A percentile compares a stretch with the other conserved stretches of the same genome.
phyloP scores from a whole-genome alignment of 1,139 yeast genomes.

The Debaryomycetaceae sp. region DNA sequence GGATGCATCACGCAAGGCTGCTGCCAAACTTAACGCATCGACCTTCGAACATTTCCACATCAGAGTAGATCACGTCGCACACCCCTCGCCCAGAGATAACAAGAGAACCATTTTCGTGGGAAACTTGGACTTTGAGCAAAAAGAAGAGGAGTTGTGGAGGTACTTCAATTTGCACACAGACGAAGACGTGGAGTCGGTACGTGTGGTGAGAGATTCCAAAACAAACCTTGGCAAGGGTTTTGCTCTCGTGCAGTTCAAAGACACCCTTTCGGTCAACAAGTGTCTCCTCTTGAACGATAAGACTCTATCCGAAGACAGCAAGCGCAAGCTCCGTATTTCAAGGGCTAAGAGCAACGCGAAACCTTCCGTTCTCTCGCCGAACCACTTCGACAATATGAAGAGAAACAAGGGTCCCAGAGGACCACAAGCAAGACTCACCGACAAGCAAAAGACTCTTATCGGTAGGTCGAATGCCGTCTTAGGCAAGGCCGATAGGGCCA shows the following conservation, averaged over 20 bases:
- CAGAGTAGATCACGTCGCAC: conserved; percentile 88
- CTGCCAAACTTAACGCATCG: conserved; percentile 58
- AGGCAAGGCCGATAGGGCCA: conserved; percentile 76
- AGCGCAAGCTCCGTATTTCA: conserved; percentile 72
- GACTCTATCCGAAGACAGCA: conserved; percentile 45
- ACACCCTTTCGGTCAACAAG: conserved; percentile 74
- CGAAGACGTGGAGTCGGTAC: conserved; percentile 75
- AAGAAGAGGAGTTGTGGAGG: conserved; percentile 84
- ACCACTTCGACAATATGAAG: conserved; percentile 38
- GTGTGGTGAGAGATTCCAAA: conserved; percentile 86
- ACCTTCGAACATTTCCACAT: conserved; percentile 71
- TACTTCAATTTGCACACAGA: conserved; percentile 66
- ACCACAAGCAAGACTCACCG: conserved; percentile 38
- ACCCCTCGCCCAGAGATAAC: conserved; percentile 83
- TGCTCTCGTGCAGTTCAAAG: conserved; percentile 90
- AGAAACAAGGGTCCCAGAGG: conserved; percentile 19
- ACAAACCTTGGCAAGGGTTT: conserved; percentile 97
- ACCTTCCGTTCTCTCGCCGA: conserved; percentile 45
- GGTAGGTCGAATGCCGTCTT: conserved; percentile 76
- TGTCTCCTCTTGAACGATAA: conserved; percentile 78
- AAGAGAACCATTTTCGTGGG: conserved; percentile 89
- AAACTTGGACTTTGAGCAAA: conserved; percentile 87
- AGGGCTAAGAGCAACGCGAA: conserved; percentile 65
- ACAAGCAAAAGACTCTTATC: conserved; percentile 67
- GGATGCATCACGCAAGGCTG: conserved; percentile 51